phyloP scores from a whole-genome alignment of 371 early-diverging fungal species.

The Mucor lusitanicus region DNA sequence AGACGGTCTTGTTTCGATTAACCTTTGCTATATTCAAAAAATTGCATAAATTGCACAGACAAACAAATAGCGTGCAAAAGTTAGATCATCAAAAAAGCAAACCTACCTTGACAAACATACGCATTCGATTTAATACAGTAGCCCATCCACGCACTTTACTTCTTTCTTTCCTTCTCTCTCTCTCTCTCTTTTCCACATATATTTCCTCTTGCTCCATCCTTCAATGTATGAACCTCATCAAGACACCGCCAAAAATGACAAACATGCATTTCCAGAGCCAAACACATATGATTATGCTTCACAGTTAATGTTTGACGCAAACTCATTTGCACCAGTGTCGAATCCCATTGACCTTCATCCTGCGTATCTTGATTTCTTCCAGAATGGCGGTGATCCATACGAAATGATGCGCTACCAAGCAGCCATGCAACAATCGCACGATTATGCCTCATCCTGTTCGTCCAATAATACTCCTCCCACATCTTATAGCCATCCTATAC shows the following conservation, averaged over 20 bases:
- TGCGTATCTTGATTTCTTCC: conserved; percentile 13
- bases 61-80: neutral
- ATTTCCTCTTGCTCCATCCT: neutral
- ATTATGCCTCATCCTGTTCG: conserved; percentile 22
- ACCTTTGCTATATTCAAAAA: neutral
- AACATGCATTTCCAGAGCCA: conserved; percentile 20
- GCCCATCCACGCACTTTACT: neutral
- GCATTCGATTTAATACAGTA: neutral
- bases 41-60: neutral
- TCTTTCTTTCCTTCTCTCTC: neutral
- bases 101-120: neutral
- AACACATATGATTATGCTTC: conserved; percentile 26
- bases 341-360: conserved; percentile 18
- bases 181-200: neutral
- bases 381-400: conserved; percentile 10
- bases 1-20: neutral
- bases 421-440: conserved; percentile 21
- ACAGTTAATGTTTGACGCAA: conserved; percentile 22
- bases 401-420: conserved; percentile 24
- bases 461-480: conserved; percentile 13
- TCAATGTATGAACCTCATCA: conserved; percentile 17
- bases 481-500: conserved; percentile 5
- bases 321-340: conserved; percentile 19
- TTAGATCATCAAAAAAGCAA: neutral
- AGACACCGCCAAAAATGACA: conserved; percentile 18